These are phyloP conservation scores for Beauveria sp. DNA, from an alignment of 2,329 filamentous ascomycete species.

Conservation along the genomic window DNA sequence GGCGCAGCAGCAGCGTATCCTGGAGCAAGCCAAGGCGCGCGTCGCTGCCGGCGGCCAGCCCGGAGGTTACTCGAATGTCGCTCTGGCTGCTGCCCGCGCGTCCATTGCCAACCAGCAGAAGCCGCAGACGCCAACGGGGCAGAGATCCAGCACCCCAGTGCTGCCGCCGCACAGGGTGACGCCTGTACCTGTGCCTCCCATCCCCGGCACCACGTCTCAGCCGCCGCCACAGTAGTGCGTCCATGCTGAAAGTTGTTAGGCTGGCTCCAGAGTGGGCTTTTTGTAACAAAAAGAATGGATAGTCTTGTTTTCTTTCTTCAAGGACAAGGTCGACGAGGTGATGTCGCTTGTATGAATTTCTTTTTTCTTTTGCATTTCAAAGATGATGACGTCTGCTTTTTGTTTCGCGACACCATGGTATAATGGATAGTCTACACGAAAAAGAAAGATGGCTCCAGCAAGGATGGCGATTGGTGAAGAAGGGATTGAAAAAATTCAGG, in stretches of 20 bases:
- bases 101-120: constrained; percentile 29
- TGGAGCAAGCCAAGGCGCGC: constrained; percentile 43
- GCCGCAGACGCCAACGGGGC: constrained; percentile 28
- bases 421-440: neutral
- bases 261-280: neutral
- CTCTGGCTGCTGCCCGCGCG: constrained; percentile 28
- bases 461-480: neutral
- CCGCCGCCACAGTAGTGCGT: neutral
- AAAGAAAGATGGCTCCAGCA: neutral
- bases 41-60: constrained; percentile 38
- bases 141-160: constrained; percentile 28
- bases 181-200: constrained; percentile 35
- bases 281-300: constrained; percentile 4
- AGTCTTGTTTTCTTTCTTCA: neutral
- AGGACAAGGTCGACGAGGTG: neutral
- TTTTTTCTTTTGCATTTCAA: neutral
- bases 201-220: constrained; percentile 23
- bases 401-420: neutral
- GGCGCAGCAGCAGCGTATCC: constrained; percentile 41
- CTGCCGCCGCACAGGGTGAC: constrained; percentile 33
- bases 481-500: neutral
- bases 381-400: neutral
- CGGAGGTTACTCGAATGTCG: constrained; percentile 33
- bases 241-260: neutral
- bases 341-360: neutral